These are phyloP conservation scores for Dujonia santamariae DNA, from an alignment of 1,139 yeast species.

Conservation along the genomic window DNA sequence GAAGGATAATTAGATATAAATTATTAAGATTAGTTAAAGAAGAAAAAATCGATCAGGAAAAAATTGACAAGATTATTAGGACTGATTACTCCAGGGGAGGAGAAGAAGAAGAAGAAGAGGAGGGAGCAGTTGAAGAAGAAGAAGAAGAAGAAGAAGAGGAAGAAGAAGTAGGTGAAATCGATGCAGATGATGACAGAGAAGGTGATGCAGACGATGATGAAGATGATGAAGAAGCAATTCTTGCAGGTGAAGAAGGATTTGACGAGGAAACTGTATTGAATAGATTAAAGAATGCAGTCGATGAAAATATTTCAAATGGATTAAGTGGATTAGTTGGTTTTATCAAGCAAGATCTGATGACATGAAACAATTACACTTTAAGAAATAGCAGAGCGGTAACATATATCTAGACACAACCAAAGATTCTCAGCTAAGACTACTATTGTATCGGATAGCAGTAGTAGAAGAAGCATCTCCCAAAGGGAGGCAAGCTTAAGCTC, in stretches of 20 bases:
- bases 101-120: constrained; percentile 20
- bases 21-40: constrained; percentile 52
- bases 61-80: constrained; percentile 43
- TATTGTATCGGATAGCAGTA: too few species aligned
- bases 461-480: too few species aligned
- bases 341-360: constrained; percentile 40
- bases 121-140: constrained; percentile 20
- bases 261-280: constrained; percentile 25
- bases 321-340: constrained; percentile 42
- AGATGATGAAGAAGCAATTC: constrained; percentile 23
- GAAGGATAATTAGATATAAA: constrained; percentile 73
- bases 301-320: constrained; percentile 34
- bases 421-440: too few species aligned
- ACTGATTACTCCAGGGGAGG: constrained; percentile 35
- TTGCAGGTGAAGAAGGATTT: constrained; percentile 8
- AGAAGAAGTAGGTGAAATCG: constrained; percentile 18
- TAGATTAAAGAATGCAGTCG: constrained; percentile 33
- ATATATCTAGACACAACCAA: too few species aligned
- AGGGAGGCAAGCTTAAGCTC: too few species aligned
- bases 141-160: constrained; percentile 19
- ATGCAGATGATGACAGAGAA: constrained; percentile 20
- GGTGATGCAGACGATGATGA: constrained; percentile 17
- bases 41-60: constrained; percentile 33
- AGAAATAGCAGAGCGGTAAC: too few species aligned
- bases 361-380: too few species aligned